Conservation (phyloP, 2,329 filamentous ascomycete species). For the Botrytis hyacinthi region DNA sequence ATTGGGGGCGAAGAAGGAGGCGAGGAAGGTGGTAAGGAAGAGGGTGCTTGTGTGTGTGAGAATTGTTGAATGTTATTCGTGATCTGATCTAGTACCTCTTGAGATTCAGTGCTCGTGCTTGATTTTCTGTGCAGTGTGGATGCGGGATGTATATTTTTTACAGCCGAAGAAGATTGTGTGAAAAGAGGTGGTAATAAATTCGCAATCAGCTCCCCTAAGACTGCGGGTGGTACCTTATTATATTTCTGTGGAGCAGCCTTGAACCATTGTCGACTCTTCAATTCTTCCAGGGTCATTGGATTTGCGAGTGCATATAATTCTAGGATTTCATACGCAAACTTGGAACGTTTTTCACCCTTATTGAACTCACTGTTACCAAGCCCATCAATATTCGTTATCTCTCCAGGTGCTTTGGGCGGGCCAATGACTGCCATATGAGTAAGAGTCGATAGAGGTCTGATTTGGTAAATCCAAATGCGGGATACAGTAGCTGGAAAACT, state of each 20-base stretch:
- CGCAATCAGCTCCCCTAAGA: slow-evolving; percentile 56
- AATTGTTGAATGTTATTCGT: slow-evolving; percentile 34
- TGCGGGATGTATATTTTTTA: background rate
- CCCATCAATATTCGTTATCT: slow-evolving; percentile 47
- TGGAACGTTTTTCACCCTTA: slow-evolving; percentile 17
- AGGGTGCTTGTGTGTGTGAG: slow-evolving; percentile 23
- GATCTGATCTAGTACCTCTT: slow-evolving; percentile 36
- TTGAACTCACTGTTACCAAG: slow-evolving; percentile 51
- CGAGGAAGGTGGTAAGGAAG: background rate
- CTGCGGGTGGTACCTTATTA: slow-evolving; percentile 54
- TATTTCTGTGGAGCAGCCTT: slow-evolving; percentile 51
- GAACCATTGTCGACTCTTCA: slow-evolving; percentile 56
- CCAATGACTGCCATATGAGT: slow-evolving; percentile 59
- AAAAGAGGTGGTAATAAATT: slow-evolving; percentile 56
- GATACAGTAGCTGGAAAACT: slow-evolving; percentile 53
- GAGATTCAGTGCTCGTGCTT: slow-evolving; percentile 32
- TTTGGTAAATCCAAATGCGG: slow-evolving; percentile 63
- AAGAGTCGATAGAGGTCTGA: slow-evolving; percentile 47
- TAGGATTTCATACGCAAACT: slow-evolving; percentile 50
- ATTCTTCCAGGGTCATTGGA: slow-evolving; percentile 50
- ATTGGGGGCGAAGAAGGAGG: background rate
- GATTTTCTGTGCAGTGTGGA: background rate
- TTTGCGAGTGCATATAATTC: slow-evolving; percentile 64
- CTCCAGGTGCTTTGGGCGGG: slow-evolving; percentile 46
- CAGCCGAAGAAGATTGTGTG: slow-evolving; percentile 25